Base-by-base conservation (phyloP, 371 early-diverging fungal species). In the Phascolomyces articulosus region DNA sequence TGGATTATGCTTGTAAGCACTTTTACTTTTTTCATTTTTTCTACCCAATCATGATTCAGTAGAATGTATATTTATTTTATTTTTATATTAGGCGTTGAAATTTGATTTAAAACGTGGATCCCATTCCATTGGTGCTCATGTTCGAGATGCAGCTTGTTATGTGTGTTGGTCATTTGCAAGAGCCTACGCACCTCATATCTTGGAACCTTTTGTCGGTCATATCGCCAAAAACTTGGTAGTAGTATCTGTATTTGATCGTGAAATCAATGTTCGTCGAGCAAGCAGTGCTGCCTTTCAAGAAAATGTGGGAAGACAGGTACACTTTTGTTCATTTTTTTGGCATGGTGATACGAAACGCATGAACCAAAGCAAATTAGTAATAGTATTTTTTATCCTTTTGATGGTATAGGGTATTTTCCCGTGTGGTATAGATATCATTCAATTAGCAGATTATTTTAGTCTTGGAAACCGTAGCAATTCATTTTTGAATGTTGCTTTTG, bases 141-240 rank as follows among this genome's bases (percentile, higher is more conserved):
- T 98, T 0, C 88, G 98, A 27, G 99, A 98, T 72, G 94, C 97
- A 0, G 95, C 96, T 23, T 95, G 98, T 68, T 98, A 97, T 72
- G 94, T 96, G 4, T 91, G 93, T 72, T 98, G 99, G 99, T 94
- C 97, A 11, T 93, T 98, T 75, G 97, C 97, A 20, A 87, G 98
- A 38, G 93, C 95, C 0, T 94, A 96, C 68, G 91, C 93, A 9
- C 88, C 92, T 4, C 78, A 86, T 4, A 78, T 90, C 18, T 65
- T 95, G 62, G 71, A 70, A 34, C 86, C 86, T 0, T 88, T 84
- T 75, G 86, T 88, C 13, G 29, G 67, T 3, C 73, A 82, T 27
- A 75, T 97, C 64, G 92, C 95, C 2, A 85, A 86, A 20, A 83
- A 84, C 16, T 75, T 98, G 28, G 89, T 95, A 2, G 87, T 90